Evolutionary conservation across 805 yeast species (phyloP), one percentile per base, ranked within the genome.

Genomic region (Sugiyamaella smithiae): DNA sequence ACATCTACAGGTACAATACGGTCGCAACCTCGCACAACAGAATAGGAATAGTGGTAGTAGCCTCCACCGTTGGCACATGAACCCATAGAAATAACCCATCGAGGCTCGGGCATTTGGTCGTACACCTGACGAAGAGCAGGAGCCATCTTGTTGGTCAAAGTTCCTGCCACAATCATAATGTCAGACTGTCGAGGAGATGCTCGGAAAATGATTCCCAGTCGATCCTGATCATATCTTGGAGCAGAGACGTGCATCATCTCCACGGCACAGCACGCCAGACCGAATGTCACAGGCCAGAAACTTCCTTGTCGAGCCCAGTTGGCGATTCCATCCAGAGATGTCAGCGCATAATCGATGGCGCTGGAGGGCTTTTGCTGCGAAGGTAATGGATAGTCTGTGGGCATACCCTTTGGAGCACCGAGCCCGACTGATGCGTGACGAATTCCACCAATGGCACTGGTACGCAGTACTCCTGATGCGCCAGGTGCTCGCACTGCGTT

Each of bases 11-110:
- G 96, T 38, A 88, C 83, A 49, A 87, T 75, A 64, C 96, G 74
- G 73, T 87, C 96, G 63, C 93, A 88, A 43, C 96, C 96, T 65
- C 96, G 77, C 19, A 88, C 95, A 22, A 88, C 95, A 36, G 89
- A 78, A 71, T 87, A 87, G 8, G 93, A 84, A 70, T 87, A 87
- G 68, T 87, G 95, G 72, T 87, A 87, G 71, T 87, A 87, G 28
- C 96, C 96, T 53, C 96, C 96, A 54, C 96, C 96, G 66, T 87
- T 87, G 55, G 96, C 96, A 72, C 96, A 87, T 5, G 91, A 84
- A 43, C 96, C 96, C 96, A 87, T 87, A 49, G 93, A 85, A 60
- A 87, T 87, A 45, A 88, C 96, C 95, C 95, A 87, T 71, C 90
- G 81, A 41, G 96, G 96, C 59, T 85, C 93, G 29, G 96, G 88